Percentiles rank a stretch among this genome's conserved stretches.
Evolutionary conservation across 2,329 filamentous ascomycete species (phyloP).

Genomic region (Ophiostoma angusticollis): DNA sequence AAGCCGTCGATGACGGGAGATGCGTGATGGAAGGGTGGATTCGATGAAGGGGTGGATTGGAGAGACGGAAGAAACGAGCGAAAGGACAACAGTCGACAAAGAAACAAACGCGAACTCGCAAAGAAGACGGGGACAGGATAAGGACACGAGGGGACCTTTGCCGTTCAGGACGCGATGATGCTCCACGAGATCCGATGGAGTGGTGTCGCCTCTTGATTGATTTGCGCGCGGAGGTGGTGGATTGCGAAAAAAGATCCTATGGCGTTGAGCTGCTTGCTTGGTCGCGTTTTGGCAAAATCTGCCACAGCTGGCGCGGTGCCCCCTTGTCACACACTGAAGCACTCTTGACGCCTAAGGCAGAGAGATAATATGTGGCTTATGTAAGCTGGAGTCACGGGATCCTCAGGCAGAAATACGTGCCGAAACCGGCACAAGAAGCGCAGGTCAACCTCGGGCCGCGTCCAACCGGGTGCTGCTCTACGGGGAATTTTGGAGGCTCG

Average conservation of each 20-base stretch:
- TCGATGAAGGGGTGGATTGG: no score
- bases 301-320: no score
- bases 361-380: no score
- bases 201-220: background rate
- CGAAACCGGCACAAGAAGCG: background rate
- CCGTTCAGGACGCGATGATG: slow-evolving; percentile 6
- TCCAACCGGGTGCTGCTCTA: slow-evolving; percentile 22
- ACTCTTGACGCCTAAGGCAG: no score
- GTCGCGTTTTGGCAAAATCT: slow-evolving; percentile 5
- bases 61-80: background rate
- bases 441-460: slow-evolving; percentile 26
- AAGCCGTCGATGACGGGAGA: background rate
- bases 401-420: no score
- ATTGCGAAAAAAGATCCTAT: slow-evolving; percentile 1
- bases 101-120: background rate
- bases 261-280: slow-evolving; percentile 5
- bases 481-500: slow-evolving; percentile 2
- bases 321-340: no score
- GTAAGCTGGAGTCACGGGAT: no score
- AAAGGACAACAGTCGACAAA: background rate
- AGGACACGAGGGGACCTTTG: background rate
- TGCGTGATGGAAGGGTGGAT: slow-evolving; percentile 1
- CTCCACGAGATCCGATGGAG: slow-evolving; percentile 5
- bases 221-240: slow-evolving; percentile 4
- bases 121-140: background rate